phyloP scores from a whole-genome alignment of 1,284 basidiomycete species.

The Ceratobasidium sp. region DNA sequence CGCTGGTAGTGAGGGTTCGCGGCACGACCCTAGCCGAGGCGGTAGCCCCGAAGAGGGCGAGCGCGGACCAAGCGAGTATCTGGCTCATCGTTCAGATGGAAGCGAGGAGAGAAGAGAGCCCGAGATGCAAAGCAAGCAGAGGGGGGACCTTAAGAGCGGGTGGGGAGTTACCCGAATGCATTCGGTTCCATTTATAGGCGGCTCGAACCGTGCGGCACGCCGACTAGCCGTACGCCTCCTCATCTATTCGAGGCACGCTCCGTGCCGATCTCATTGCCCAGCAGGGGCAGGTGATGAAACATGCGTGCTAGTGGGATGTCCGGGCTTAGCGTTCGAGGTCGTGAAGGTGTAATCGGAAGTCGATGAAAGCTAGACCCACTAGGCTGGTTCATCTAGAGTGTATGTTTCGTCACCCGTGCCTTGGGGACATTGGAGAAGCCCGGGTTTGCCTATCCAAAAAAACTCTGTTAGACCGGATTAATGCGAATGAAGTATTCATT shows the following conservation, averaged over 20 bases:
- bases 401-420: conserved; percentile 27
- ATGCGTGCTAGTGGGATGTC: conserved; percentile 28
- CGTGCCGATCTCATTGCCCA: conserved; percentile 20
- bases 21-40: conserved; percentile 28
- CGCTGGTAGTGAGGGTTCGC: conserved; percentile 41
- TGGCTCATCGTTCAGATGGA: conserved; percentile 24
- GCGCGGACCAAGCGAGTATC: conserved; percentile 29
- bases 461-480: background rate
- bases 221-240: conserved; percentile 18
- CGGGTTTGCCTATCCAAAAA: background rate
- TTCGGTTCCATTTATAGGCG: conserved; percentile 32
- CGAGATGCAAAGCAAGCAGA: conserved; percentile 14
- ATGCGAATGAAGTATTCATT: background rate
- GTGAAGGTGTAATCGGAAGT: conserved; percentile 35
- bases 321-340: conserved; percentile 27
- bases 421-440: conserved; percentile 6
- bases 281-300: conserved; percentile 34
- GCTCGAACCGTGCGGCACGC: conserved; percentile 2
- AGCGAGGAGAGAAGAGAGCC: background rate
- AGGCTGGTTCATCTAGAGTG: conserved; percentile 3
- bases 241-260: conserved; percentile 4
- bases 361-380: conserved; percentile 24
- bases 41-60: conserved; percentile 26
- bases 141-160: conserved; percentile 6
- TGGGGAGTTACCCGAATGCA: background rate